A percentile compares a stretch with the other conserved stretches of the same genome.
Conservation (phyloP, 2,329 filamentous ascomycete genomes). For the Cladorrhinum sp. region DNA sequence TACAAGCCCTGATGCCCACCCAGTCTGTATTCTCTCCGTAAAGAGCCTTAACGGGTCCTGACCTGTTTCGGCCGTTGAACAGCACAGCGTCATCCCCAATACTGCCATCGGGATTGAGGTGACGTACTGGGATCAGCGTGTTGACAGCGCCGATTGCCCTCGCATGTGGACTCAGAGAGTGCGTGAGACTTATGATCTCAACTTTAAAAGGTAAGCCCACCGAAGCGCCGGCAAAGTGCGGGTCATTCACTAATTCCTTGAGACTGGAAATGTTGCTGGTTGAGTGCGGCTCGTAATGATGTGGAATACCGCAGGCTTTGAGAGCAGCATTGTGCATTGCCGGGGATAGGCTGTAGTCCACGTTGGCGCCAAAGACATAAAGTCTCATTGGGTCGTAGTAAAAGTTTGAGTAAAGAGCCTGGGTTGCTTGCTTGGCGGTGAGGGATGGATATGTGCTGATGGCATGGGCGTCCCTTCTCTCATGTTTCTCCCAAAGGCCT, state of each 20-base stretch:
- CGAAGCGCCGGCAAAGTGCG: constrained; percentile 68
- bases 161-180: constrained; percentile 69
- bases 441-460: constrained; percentile 33
- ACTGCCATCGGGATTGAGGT: constrained; percentile 49
- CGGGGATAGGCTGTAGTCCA: constrained; percentile 70
- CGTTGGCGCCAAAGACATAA: constrained; percentile 70
- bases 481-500: constrained; percentile 26
- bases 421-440: constrained; percentile 61
- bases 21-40: constrained; percentile 82
- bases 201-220: constrained; percentile 74
- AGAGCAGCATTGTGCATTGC: constrained; percentile 75
- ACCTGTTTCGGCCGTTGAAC: constrained; percentile 56
- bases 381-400: constrained; percentile 67
- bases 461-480: background rate
- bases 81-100: constrained; percentile 54
- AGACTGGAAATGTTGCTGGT: constrained; percentile 60
- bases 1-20: constrained; percentile 73
- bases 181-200: constrained; percentile 64
- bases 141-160: constrained; percentile 74
- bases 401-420: constrained; percentile 64
- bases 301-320: constrained; percentile 63
- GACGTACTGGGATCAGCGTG: constrained; percentile 68
- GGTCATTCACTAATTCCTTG: constrained; percentile 61
- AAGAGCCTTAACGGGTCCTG: constrained; percentile 64
- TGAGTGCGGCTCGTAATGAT: constrained; percentile 63